Percentiles rank a stretch among this genome's conserved stretches.
Conservation (phyloP, 2,329 filamentous ascomycete genomes). For the Aspergillus neoniger region DNA sequence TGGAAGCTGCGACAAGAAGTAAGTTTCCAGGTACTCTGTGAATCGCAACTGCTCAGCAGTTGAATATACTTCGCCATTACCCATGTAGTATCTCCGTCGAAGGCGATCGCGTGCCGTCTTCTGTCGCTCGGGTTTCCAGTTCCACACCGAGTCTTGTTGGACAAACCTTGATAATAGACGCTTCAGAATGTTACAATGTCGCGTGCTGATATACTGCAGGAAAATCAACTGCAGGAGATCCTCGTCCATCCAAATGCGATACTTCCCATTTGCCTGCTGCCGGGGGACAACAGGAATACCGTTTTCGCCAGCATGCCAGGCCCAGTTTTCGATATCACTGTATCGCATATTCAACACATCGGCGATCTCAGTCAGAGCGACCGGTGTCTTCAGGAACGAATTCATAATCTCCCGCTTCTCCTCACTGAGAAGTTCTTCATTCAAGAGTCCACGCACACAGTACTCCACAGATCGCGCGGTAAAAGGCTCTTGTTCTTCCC, state of each 20-base stretch:
- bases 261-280: slow-evolving; percentile 48
- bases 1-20: slow-evolving; percentile 41
- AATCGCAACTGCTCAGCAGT: slow-evolving; percentile 15
- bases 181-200: slow-evolving; percentile 35
- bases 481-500: slow-evolving; percentile 35
- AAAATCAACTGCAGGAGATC: slow-evolving; percentile 51
- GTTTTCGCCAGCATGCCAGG: slow-evolving; percentile 44
- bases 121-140: slow-evolving; percentile 10
- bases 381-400: slow-evolving; percentile 42
- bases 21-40: slow-evolving; percentile 29
- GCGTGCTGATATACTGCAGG: slow-evolving; percentile 46
- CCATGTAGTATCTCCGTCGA: slow-evolving; percentile 30
- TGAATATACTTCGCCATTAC: background rate
- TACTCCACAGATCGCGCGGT: slow-evolving; percentile 30
- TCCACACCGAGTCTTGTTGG: slow-evolving; percentile 13
- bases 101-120: slow-evolving; percentile 27
- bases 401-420: slow-evolving; percentile 45
- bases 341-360: slow-evolving; percentile 50
- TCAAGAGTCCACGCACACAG: slow-evolving; percentile 44
- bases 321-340: slow-evolving; percentile 45
- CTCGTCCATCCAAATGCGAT: slow-evolving; percentile 51
- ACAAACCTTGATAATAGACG: slow-evolving; percentile 15
- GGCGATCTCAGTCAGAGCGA: slow-evolving; percentile 46
- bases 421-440: slow-evolving; percentile 47
- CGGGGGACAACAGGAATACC: slow-evolving; percentile 48